phyloP scores from a whole-genome alignment of 78 protist genomes.

The Dictyostelium firmibasis region DNA sequence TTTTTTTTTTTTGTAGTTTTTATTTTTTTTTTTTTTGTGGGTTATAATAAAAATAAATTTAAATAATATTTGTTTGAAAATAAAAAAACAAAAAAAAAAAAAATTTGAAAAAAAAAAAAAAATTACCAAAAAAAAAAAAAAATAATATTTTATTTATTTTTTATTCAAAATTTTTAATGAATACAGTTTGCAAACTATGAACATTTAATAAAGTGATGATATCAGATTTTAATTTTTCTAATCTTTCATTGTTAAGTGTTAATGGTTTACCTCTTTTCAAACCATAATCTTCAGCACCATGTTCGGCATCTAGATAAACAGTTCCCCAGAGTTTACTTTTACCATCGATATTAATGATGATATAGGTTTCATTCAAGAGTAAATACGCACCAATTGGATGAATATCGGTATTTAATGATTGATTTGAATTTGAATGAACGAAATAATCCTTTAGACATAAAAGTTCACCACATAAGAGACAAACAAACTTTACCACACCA shows the following conservation, averaged over 20 bases:
- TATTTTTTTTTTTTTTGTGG: background rate
- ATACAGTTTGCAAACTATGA: background rate
- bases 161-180: background rate
- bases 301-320: constrained; percentile 46
- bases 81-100: background rate
- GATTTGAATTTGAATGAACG: background rate
- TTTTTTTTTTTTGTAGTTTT: background rate
- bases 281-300: constrained; percentile 21
- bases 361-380: background rate
- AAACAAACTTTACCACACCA: background rate
- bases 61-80: background rate
- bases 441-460: background rate
- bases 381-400: constrained; percentile 9
- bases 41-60: background rate
- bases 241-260: background rate
- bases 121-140: background rate
- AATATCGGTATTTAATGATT: background rate
- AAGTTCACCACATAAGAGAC: background rate
- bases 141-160: background rate
- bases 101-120: background rate
- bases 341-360: background rate
- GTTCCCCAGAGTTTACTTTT: background rate
- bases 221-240: constrained; percentile 8
- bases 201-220: background rate
- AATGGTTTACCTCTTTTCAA: constrained; percentile 42